Conservation (phyloP, 2,329 filamentous ascomycete species). For the Pseudofabraea citricarpa region DNA sequence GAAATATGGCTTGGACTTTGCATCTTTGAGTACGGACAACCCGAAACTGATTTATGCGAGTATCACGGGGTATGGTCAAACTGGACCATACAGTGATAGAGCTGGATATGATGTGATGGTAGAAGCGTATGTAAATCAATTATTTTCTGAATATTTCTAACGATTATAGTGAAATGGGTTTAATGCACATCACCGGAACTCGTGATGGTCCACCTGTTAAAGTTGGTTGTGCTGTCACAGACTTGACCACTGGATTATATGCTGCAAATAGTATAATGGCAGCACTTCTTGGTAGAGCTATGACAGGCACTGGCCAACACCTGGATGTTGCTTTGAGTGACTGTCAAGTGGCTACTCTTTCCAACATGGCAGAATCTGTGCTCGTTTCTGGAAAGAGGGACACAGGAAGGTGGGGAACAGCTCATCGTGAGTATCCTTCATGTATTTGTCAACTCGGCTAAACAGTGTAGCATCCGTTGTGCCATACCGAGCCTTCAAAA, state of each 20-base stretch:
- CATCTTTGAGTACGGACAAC: slow-evolving; percentile 72
- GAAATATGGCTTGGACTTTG: slow-evolving; percentile 87
- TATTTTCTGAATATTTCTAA: neutral
- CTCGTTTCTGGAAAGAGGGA: slow-evolving; percentile 82
- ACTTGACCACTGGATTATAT: slow-evolving; percentile 89
- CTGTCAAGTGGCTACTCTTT: slow-evolving; percentile 85
- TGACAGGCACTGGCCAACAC: slow-evolving; percentile 76
- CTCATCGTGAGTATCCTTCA: slow-evolving; percentile 61
- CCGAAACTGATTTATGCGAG: slow-evolving; percentile 85
- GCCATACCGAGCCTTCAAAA: slow-evolving; percentile 79
- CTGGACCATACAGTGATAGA: slow-evolving; percentile 76
- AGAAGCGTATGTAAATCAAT: slow-evolving; percentile 53
- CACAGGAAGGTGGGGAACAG: slow-evolving; percentile 86
- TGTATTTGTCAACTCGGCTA: neutral
- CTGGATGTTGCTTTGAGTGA: slow-evolving; percentile 86
- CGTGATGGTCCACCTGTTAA: slow-evolving; percentile 88
- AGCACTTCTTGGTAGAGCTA: slow-evolving; percentile 67
- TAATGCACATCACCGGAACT: slow-evolving; percentile 95
- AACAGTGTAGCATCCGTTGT: slow-evolving; percentile 93
- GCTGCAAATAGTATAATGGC: slow-evolving; percentile 93
- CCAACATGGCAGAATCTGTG: slow-evolving; percentile 88
- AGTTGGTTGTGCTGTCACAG: slow-evolving; percentile 91
- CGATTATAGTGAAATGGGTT: slow-evolving; percentile 63
- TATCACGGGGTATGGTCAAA: slow-evolving; percentile 94
- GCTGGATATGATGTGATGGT: slow-evolving; percentile 99